phyloP scores from a whole-genome alignment of 2,329 filamentous ascomycete genomes.

The Xylaria sp. region DNA sequence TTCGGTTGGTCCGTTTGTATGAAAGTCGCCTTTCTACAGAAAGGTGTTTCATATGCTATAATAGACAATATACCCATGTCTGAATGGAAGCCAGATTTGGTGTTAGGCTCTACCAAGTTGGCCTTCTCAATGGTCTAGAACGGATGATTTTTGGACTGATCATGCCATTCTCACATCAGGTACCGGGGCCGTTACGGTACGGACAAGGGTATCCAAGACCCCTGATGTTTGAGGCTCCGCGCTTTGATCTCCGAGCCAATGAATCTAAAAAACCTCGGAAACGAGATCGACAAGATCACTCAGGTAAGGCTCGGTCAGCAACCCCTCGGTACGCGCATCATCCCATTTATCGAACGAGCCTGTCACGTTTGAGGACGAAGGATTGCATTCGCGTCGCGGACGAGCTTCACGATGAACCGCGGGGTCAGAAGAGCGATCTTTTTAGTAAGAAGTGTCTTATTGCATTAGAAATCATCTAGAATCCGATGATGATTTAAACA shows the following conservation, averaged over 20 bases:
- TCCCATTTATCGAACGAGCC: constrained; percentile 48
- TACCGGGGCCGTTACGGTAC: constrained; percentile 36
- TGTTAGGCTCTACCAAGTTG: neutral
- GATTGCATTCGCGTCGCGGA: constrained; percentile 40
- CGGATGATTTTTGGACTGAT: constrained; percentile 40
- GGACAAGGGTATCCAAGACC: constrained; percentile 42
- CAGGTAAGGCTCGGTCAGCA: constrained; percentile 9
- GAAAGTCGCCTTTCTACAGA: constrained; percentile 5
- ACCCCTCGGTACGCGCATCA: constrained; percentile 35
- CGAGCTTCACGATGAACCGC: constrained; percentile 28
- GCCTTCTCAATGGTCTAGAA: neutral
- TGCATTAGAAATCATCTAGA: constrained; percentile 20
- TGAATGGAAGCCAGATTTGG: neutral
- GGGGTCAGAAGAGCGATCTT: constrained; percentile 9
- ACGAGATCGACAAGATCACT: constrained; percentile 8
- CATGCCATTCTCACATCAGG: constrained; percentile 48
- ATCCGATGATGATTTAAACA: constrained; percentile 28
- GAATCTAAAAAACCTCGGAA: constrained; percentile 13
- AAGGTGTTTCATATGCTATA: constrained; percentile 22
- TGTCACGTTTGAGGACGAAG: constrained; percentile 37
- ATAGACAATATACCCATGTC: constrained; percentile 8
- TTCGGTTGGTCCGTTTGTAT: constrained; percentile 1
- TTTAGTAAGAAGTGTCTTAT: constrained; percentile 7
- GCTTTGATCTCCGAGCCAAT: constrained; percentile 45
- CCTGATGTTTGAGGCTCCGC: constrained; percentile 46